Evolutionary conservation across 2,329 filamentous ascomycete species (phyloP).

Genomic region (Leptographium radiaticola): DNA sequence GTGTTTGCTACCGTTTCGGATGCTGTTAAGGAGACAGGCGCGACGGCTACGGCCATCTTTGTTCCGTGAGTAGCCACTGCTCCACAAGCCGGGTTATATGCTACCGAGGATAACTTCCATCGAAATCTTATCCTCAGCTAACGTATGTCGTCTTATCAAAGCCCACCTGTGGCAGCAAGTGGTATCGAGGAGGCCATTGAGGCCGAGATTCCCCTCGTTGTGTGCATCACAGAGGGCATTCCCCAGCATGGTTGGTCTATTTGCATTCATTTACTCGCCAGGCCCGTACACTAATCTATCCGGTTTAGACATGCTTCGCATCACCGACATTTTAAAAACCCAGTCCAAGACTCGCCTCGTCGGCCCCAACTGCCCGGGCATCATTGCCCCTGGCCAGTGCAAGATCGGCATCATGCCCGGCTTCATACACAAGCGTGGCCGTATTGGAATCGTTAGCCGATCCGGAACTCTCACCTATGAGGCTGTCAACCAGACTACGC

Average conservation of each 20-base stretch:
- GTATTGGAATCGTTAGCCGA: conserved; percentile 95
- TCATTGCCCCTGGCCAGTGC: conserved; percentile 91
- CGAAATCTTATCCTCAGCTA: background rate
- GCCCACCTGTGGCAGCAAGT: conserved; percentile 78
- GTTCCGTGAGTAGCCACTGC: conserved; percentile 55
- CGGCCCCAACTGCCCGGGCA: conserved; percentile 95
- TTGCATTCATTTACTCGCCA: background rate
- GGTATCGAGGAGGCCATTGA: conserved; percentile 94
- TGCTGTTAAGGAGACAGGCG: conserved; percentile 79
- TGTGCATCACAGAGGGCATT: conserved; percentile 97
- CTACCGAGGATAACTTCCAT: background rate
- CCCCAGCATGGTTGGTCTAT: conserved; percentile 72
- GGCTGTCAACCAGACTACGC: conserved; percentile 98
- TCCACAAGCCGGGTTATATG: background rate
- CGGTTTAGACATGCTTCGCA: conserved; percentile 84
- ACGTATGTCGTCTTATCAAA: conserved; percentile 20
- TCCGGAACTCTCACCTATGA: conserved; percentile 98
- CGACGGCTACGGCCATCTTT: conserved; percentile 87
- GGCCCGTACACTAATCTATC: background rate
- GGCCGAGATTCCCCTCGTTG: conserved; percentile 87
- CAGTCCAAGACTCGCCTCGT: conserved; percentile 95
- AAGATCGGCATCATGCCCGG: conserved; percentile 99
- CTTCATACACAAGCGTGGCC: conserved; percentile 99
- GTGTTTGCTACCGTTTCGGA: conserved; percentile 87
- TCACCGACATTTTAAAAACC: conserved; percentile 94